Evolutionary conservation across 2,329 filamentous ascomycete genomes (phyloP), one percentile per base, ranked within the genome.

Genomic region (Diplodia scrobiculata): DNA sequence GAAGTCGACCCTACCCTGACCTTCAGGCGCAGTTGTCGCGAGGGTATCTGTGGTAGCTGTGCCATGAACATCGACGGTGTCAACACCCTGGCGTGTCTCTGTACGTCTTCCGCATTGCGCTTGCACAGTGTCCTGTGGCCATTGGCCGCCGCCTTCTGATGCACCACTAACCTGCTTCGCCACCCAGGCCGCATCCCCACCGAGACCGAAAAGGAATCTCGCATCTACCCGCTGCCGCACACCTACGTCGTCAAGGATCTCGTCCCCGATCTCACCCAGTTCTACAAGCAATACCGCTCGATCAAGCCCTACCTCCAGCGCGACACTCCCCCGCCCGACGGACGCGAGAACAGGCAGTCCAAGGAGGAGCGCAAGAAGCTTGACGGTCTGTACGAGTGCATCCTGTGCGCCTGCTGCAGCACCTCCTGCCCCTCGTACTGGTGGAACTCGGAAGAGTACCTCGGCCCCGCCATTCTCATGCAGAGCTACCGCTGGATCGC

Each of bases 271-370:
- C 84, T 99, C 83, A 99, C 95, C 69, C 91, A 95, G 76, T 98
- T 99, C 84, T 99, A 99, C 88, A 98, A 98, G 87, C 95, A 99
- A 85, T 99, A 99, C 87, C 97, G 97, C 83, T 97, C 93, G 17
- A 97, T 99, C 83, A 96, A 98, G 88, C 95, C 95, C 51, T 99
- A 97, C 80, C 88, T 99, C 64, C 95, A 98, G 84, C 88, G 92
- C 76, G 89, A 93, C 70, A 95, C 91, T 32, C 89, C 91, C 65
- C 83, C 91, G 51, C 87, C 88, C 72, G 91, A 97, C 77, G 94
- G 94, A 76, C 92, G 90, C 78, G 95, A 99, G 80, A 90, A 90
- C 84, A 90, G 91, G 71, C 95, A 98, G 82, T 91, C 84, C 73
- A 94, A 92, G 80, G 92, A 87, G 73, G 94, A 99, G 73, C 92